These are phyloP conservation scores for Teratosphaeria viscida DNA, from an alignment of 2,329 filamentous ascomycete species.

Conservation along the genomic window DNA sequence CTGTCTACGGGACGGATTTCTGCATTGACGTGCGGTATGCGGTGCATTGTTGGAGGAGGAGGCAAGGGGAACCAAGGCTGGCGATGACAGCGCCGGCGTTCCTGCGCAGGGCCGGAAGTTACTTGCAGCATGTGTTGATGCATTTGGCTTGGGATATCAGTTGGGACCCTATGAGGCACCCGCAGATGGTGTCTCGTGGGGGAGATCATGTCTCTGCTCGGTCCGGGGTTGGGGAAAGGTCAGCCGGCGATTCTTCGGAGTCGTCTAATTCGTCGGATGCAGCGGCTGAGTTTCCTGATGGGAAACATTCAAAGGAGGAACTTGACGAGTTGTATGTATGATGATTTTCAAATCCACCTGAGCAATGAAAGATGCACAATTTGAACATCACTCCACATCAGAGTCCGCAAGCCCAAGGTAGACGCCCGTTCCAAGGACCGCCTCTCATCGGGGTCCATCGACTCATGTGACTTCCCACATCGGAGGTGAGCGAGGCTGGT, in stretches of 20 bases:
- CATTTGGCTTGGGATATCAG: neutral
- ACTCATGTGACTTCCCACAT: neutral
- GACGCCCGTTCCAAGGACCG: neutral
- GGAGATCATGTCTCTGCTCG: neutral
- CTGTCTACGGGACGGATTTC: neutral
- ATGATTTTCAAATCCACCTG: neutral
- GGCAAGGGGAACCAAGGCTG: neutral
- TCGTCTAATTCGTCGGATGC: neutral
- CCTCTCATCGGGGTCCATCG: neutral
- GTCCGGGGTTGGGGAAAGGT: neutral
- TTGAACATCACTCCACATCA: neutral
- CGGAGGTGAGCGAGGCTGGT: neutral
- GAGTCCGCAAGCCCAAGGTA: neutral
- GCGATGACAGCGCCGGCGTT: neutral
- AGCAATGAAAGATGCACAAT: neutral
- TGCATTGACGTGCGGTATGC: neutral
- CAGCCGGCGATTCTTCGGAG: neutral
- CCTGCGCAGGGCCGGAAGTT: neutral
- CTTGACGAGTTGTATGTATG: neutral
- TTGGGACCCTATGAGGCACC: neutral
- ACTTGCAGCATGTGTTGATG: neutral
- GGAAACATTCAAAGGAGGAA: neutral
- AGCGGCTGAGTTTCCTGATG: neutral
- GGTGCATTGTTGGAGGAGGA: neutral
- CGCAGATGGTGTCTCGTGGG: neutral